Base-by-base conservation (phyloP, 768 basidiomycete species). In the Mrakia hoshinonis region DNA sequence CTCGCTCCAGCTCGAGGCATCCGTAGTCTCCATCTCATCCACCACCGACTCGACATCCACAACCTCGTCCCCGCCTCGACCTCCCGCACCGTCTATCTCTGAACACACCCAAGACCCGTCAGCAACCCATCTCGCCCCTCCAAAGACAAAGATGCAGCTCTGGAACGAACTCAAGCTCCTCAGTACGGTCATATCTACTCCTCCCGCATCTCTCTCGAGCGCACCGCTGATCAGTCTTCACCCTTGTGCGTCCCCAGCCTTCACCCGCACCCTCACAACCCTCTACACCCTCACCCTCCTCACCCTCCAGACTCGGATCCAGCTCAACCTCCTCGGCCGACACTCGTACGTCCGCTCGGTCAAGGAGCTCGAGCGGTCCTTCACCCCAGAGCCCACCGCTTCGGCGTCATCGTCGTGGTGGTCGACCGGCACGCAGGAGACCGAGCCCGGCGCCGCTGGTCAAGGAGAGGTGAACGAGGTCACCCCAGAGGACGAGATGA, bases 121-220 rank as follows among this genome's bases (percentile, higher is more conserved):
- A 48, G 13, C 55, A 31, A 20, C 22, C 24, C 46, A 20, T 1
- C 58, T 29, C 22, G 67, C 46, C 24, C 52, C 54, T 29, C 24
- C 24, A 7, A 82, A 84, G 73, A 86, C 85, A n/a, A 92, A 88
- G 77, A 85, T 84, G 1, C 88, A 94, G 76, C 82, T 98, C 9
- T 98, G 95, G 95, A 87, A 87, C 70, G 92, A 96, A 79, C 85
- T 96, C 47, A 97, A 96, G 79, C 85, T 92, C 47, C 85, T 94
- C 39, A 87, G 91, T 88, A 76, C 60, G 85, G 82, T 26, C 13
- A 31, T 38, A 26, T 24, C 22, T 43, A 15, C n/a, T 24, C 12
- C 5, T 22, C 31, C 15, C n/a, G 38, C 66, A 67, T 54, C 52
- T 26, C 36, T 43, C 43, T 7, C 15, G 43, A 43, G 15, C 43